Conservation (phyloP, 192 early-diverging fungal species). For the Coemansia sp. region DNA sequence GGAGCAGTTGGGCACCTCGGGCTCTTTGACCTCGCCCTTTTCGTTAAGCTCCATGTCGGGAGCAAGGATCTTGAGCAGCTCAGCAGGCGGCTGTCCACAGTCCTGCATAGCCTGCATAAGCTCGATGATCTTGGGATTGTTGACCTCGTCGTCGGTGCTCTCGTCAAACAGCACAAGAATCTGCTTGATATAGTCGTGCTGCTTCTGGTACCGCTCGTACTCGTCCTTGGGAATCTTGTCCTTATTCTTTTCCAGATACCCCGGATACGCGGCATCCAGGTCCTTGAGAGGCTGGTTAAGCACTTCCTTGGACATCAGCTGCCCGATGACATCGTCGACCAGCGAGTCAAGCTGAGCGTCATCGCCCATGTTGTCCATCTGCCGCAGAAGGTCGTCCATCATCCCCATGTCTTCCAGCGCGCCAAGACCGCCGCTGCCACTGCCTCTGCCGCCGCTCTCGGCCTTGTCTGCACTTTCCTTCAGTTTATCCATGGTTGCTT, state of each 20-base stretch:
- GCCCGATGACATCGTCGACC: constrained; percentile 85
- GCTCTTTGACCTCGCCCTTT: constrained; percentile 67
- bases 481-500: constrained; percentile 86
- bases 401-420: constrained; percentile 63
- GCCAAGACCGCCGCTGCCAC: constrained; percentile 7
- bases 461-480: constrained; percentile 82
- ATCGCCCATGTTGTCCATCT: constrained; percentile 77
- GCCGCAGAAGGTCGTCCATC: constrained; percentile 84
- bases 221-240: constrained; percentile 69
- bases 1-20: constrained; percentile 48
- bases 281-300: constrained; percentile 97
- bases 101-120: constrained; percentile 99
- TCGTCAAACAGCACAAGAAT: constrained; percentile 82
- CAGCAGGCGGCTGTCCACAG: constrained; percentile 90
- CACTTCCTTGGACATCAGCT: constrained; percentile 91
- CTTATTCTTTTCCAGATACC: constrained; percentile 82
- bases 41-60: constrained; percentile 87
- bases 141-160: constrained; percentile 56
- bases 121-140: constrained; percentile 78
- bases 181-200: constrained; percentile 72
- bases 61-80: constrained; percentile 83
- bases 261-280: constrained; percentile 82
- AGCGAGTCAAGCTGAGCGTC: constrained; percentile 80
- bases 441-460: constrained; percentile 66
- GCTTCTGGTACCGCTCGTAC: constrained; percentile 72